Conservation (phyloP, 2,329 filamentous ascomycete genomes). For the Elsinoe arachidis region DNA sequence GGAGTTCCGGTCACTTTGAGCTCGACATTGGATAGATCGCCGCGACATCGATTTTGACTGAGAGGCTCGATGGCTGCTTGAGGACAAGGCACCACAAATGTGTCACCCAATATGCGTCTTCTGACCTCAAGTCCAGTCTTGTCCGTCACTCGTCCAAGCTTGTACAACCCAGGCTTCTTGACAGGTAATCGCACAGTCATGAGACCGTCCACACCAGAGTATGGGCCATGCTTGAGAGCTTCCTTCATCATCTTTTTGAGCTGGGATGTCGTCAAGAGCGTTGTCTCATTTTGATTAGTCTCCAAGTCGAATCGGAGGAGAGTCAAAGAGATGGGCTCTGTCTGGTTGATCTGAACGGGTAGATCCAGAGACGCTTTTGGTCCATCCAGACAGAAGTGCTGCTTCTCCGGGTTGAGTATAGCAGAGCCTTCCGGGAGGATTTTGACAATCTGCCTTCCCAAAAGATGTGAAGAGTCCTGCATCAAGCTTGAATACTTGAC, state of each 20-base stretch:
- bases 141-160: constrained; percentile 76
- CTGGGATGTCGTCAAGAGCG: constrained; percentile 65
- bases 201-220: constrained; percentile 38
- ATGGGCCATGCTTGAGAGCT: constrained; percentile 48
- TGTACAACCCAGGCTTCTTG: constrained; percentile 82
- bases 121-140: constrained; percentile 74
- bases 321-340: constrained; percentile 78
- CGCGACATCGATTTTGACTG: constrained; percentile 64
- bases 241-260: constrained; percentile 67
- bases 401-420: constrained; percentile 70
- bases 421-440: constrained; percentile 91
- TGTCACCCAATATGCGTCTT: constrained; percentile 58
- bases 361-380: constrained; percentile 54
- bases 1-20: constrained; percentile 82
- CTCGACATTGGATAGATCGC: constrained; percentile 77
- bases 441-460: constrained; percentile 95
- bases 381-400: constrained; percentile 71
- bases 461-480: constrained; percentile 85
- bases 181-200: constrained; percentile 58
- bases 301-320: constrained; percentile 80
- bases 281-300: constrained; percentile 67
- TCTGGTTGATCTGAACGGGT: constrained; percentile 90
- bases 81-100: constrained; percentile 79
- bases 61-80: constrained; percentile 62
- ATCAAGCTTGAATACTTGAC: constrained; percentile 83